Conservation (phyloP, 73 alveolate genomes). For the Paraurostyla sp. region DNA sequence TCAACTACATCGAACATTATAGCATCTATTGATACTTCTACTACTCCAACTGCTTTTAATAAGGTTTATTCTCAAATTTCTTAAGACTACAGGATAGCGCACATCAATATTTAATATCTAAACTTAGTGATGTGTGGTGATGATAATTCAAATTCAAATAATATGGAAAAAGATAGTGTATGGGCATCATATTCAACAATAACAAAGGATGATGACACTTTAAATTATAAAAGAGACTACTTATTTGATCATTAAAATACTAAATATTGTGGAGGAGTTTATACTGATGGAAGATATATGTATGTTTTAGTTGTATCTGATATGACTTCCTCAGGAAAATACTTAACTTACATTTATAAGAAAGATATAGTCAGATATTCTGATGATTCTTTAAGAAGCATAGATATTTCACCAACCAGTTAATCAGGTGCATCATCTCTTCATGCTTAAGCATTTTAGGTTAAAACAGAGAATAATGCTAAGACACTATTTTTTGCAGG, state of each 20-base stretch:
- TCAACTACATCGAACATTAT: background rate
- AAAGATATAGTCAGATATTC: background rate
- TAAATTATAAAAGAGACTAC: background rate
- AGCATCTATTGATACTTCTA: background rate
- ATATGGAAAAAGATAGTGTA: background rate
- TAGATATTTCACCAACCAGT: background rate
- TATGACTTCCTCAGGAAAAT: background rate
- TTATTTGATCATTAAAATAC: background rate
- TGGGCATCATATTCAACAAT: background rate
- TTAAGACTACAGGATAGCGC: background rate
- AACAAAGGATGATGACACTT: background rate
- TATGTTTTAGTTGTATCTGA: background rate
- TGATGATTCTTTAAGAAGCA: background rate
- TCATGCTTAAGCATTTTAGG: background rate
- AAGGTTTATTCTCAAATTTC: background rate
- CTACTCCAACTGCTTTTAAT: background rate
- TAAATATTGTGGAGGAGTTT: background rate
- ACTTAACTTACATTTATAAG: background rate
- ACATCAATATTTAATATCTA: background rate
- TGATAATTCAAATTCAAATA: background rate
- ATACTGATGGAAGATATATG: background rate
- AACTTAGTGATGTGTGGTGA: slow-evolving; percentile 15
- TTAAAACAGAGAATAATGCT: background rate
- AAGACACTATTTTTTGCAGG: slow-evolving; percentile 16
- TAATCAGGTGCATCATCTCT: background rate